These are phyloP conservation scores for Byssochlamys sp. DNA, from an alignment of 2,329 filamentous ascomycete species.

Conservation along the genomic window DNA sequence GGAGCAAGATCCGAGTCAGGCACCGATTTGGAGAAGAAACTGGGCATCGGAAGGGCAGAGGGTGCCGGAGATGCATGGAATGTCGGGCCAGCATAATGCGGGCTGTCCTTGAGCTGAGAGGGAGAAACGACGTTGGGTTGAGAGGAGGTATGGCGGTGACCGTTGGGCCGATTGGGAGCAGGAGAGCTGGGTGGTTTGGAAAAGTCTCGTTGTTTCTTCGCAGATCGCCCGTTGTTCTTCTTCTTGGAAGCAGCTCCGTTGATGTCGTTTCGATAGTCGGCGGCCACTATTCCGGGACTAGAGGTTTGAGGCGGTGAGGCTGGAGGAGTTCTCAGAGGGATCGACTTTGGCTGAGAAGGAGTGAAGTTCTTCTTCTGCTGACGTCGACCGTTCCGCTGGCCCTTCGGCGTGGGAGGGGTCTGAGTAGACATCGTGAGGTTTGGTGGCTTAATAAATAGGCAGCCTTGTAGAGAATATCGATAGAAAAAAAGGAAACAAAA, in stretches of 20 bases:
- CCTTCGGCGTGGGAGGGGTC: constrained; percentile 31
- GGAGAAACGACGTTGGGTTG: constrained; percentile 36
- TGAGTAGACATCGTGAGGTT: constrained; percentile 37
- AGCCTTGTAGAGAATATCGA: constrained; percentile 26
- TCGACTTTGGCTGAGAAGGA: constrained; percentile 19
- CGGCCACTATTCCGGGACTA: constrained; percentile 21
- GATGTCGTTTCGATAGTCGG: constrained; percentile 20
- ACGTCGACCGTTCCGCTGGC: constrained; percentile 26
- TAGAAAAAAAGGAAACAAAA: constrained; percentile 15
- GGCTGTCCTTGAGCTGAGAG: constrained; percentile 29
- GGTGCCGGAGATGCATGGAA: constrained; percentile 92
- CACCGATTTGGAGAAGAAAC: constrained; percentile 69
- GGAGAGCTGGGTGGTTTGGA: constrained; percentile 18
- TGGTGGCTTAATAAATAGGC: constrained; percentile 43
- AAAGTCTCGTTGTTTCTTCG: constrained; percentile 26
- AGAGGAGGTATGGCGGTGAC: constrained; percentile 25
- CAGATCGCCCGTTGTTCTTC: constrained; percentile 23
- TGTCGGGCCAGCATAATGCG: constrained; percentile 73
- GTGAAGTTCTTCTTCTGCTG: constrained; percentile 27
- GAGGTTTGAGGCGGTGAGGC: constrained; percentile 27
- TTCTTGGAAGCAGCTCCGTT: constrained; percentile 22
- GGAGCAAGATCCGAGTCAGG: constrained; percentile 48
- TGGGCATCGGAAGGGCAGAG: constrained; percentile 80
- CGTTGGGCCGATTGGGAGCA: constrained; percentile 10
- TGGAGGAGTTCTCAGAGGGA: constrained; percentile 24